Percentiles rank a stretch among this genome's conserved stretches.
Conservation (phyloP, 345 rosid species). For the Excoecaria cochinchinensis region DNA sequence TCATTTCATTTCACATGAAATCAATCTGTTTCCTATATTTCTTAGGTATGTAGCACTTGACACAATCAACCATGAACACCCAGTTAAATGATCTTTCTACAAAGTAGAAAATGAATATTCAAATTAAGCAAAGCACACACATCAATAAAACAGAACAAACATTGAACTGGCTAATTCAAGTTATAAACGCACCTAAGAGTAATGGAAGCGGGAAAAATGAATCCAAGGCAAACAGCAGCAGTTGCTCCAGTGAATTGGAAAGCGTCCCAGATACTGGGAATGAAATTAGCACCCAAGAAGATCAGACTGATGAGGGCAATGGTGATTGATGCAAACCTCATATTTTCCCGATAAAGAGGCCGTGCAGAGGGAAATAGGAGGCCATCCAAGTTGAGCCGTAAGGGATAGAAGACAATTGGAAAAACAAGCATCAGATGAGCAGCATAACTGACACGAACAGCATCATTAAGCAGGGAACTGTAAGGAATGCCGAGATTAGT, state of each 20-base stretch:
- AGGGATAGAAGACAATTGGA: conserved; percentile 78
- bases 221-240: conserved; percentile 85
- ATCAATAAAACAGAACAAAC: neutral
- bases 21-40: neutral
- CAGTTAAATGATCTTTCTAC: neutral
- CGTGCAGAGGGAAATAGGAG: conserved; percentile 75
- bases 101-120: neutral
- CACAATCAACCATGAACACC: neutral
- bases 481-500: conserved; percentile 74
- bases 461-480: conserved; percentile 62
- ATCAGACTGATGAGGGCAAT: conserved; percentile 54
- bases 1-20: neutral
- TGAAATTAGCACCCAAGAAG: conserved; percentile 78
- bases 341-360: conserved; percentile 52
- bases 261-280: conserved; percentile 98
- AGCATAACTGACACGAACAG: conserved; percentile 83
- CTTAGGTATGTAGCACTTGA: neutral
- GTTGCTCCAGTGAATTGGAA: conserved; percentile 98
- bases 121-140: neutral
- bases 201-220: conserved; percentile 87
- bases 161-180: conserved; percentile 3
- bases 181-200: conserved; percentile 60
- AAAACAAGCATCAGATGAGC: conserved; percentile 93
- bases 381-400: conserved; percentile 79
- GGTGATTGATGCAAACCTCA: conserved; percentile 66